A percentile compares a stretch with the other conserved stretches of the same genome.
These are phyloP conservation scores for Mollisia scopiformis DNA, from an alignment of 2,329 filamentous ascomycete species.

Conservation along the genomic window DNA sequence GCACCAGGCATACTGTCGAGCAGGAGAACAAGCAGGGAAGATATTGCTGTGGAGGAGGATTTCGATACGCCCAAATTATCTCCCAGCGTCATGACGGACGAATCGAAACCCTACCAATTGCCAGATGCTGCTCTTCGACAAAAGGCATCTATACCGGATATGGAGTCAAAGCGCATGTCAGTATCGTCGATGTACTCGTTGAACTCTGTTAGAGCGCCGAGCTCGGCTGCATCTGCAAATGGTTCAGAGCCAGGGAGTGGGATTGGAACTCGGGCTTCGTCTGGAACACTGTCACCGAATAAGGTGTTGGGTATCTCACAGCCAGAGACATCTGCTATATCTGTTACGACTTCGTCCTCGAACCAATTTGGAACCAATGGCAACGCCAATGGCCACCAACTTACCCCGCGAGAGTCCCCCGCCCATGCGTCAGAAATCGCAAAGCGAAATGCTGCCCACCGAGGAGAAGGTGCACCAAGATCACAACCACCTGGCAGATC, in stretches of 20 bases:
- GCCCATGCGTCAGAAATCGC: constrained; percentile 34
- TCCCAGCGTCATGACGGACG: constrained; percentile 38
- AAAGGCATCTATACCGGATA: constrained; percentile 52
- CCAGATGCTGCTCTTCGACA: constrained; percentile 52
- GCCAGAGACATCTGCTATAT: constrained; percentile 56
- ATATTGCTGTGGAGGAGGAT: constrained; percentile 49
- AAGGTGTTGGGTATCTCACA: constrained; percentile 37
- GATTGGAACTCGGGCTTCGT: constrained; percentile 23
- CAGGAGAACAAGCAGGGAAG: constrained; percentile 37
- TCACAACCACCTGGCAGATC: constrained; percentile 56
- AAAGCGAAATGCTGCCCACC: constrained; percentile 34
- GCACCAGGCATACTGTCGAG: constrained; percentile 37
- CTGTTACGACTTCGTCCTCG: constrained; percentile 55
- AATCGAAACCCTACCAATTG: constrained; percentile 34
- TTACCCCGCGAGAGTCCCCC: constrained; percentile 41
- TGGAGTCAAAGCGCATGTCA: constrained; percentile 67
- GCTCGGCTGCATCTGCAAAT: constrained; percentile 55
- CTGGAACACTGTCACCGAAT: constrained; percentile 25
- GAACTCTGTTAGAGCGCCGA: constrained; percentile 56
- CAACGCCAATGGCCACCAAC: constrained; percentile 47
- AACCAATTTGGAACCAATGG: constrained; percentile 46
- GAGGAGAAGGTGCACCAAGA: constrained; percentile 35
- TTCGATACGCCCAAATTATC: constrained; percentile 51
- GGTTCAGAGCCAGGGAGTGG: constrained; percentile 50
- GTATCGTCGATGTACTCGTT: constrained; percentile 75